Evolutionary conservation across 2,329 filamentous ascomycete species (phyloP), one percentile per base, ranked within the genome.

Genomic region (Macrophomina phaseolina): DNA sequence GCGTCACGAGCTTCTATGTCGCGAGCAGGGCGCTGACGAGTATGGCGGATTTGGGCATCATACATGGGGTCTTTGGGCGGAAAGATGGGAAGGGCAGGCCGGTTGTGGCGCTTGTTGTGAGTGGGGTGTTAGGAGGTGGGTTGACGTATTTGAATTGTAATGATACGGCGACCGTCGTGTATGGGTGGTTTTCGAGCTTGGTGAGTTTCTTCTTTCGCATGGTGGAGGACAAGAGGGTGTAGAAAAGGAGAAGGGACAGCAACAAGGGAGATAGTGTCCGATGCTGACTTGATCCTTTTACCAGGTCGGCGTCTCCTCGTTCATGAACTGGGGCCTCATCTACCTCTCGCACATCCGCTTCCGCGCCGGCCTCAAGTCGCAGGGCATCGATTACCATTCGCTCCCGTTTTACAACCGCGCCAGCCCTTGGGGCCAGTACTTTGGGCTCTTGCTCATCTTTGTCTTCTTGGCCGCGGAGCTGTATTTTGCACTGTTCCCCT

Each of bases 391-490:
- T 6, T 72, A 73, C 9, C 75, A 81, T 5, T 53, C 56, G 0
- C 75, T 87, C 0, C 84, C 84, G 0, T 87, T 81, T 72, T 75
- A 75, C 52, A 81, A 82, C 0, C 67, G 81, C 2, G 76, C 78
- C 28, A 85, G 85, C 67, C 83, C 84, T 0, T 86, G 78, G 72
- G 83, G 82, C 45, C 82, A 83, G 1, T 85, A 84, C 65, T 81
- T 82, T 55, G 81, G 83, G 5, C 74, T 85, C 1, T 73, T 71
- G 8, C 78, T 81, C 11, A 85, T 85, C 64, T 69, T 84, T 3
- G 85, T 86, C 70, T 78, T 86, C 4, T 79, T 83, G 2, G 78
- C 86, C 38, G 82, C 86, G n/a, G 82, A 85, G 69, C 77, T 78
- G 56, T 77, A 78, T 52, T 68, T 77, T 30, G 70, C 74, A 3